Conservation (phyloP, 495 filamentous ascomycete species). For the Lophium mytilinum region DNA sequence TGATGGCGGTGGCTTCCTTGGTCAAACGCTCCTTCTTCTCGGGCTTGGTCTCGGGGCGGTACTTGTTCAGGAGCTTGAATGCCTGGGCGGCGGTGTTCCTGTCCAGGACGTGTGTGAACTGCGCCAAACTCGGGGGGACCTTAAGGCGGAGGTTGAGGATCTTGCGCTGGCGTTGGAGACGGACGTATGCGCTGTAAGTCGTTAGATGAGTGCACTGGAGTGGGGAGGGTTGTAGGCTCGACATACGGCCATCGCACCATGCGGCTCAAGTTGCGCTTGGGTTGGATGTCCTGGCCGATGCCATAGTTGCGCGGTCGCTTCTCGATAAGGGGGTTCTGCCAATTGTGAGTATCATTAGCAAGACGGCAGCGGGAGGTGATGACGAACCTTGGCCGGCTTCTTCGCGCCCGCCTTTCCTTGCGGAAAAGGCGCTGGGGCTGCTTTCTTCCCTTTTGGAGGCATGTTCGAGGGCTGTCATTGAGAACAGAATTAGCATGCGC, state of each 20-base stretch:
- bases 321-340: conserved; percentile 94
- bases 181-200: conserved; percentile 45
- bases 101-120: conserved; percentile 97
- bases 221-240: conserved; percentile 30
- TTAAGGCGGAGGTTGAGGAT: conserved; percentile 97
- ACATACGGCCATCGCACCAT: conserved; percentile 99
- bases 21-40: conserved; percentile 99
- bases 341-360: not conserved
- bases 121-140: conserved; percentile 93
- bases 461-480: conserved; percentile 93
- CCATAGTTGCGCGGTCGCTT: conserved; percentile 95
- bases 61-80: conserved; percentile 99
- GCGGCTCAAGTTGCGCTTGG: conserved; percentile 90
- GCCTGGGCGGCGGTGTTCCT: conserved; percentile 94
- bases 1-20: conserved; percentile 94
- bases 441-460: conserved; percentile 54
- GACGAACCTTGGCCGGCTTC: conserved; percentile 89
- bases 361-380: not conserved
- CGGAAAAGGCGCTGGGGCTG: conserved; percentile 92
- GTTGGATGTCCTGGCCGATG: conserved; percentile 98
- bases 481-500: conserved; percentile 73
- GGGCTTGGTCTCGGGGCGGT: conserved; percentile 95
- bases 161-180: conserved; percentile 99
- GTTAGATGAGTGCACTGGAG: not conserved
- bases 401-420: conserved; percentile 86